Percentiles rank a stretch among this genome's conserved stretches.
Conservation (phyloP, 169 alveolate genomes). For the Cryptosporidium canis region DNA sequence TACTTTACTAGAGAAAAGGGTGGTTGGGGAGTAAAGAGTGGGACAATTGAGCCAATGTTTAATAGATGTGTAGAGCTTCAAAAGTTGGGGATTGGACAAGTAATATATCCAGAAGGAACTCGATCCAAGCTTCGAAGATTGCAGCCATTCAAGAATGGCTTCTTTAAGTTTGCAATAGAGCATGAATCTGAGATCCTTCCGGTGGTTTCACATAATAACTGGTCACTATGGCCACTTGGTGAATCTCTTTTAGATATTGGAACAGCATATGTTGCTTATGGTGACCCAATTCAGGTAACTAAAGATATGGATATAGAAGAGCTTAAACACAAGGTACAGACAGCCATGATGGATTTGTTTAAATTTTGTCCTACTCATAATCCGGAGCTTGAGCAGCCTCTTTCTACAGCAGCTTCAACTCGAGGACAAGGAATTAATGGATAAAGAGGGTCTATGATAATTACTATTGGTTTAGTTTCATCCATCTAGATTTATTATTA, state of each 20-base stretch:
- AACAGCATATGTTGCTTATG: constrained; percentile 79
- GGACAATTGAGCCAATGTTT: constrained; percentile 76
- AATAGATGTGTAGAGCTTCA: constrained; percentile 72
- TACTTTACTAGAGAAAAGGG: constrained; percentile 78
- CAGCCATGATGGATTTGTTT: constrained; percentile 47
- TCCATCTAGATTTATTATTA: background rate
- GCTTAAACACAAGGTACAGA: constrained; percentile 31
- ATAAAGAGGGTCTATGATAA: background rate
- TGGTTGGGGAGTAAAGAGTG: constrained; percentile 82
- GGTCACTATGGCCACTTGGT: constrained; percentile 79
- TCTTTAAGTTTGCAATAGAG: constrained; percentile 87
- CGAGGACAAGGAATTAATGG: constrained; percentile 65
- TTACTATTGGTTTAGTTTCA: too few species aligned
- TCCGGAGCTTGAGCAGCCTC: constrained; percentile 64
- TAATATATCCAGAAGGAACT: constrained; percentile 89
- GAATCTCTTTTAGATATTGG: constrained; percentile 76
- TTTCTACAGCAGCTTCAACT: constrained; percentile 15
- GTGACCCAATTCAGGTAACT: constrained; percentile 76
- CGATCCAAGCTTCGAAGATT: constrained; percentile 83
- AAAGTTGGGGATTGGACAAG: constrained; percentile 67
- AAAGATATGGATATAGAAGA: constrained; percentile 57
- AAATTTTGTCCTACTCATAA: constrained; percentile 66
- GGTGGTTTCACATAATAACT: constrained; percentile 79
- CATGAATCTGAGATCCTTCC: constrained; percentile 85
- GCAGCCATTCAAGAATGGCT: constrained; percentile 87